Evolutionary conservation across 2,329 filamentous ascomycete species (phyloP).

Genomic region (Ophiognomonia clavigignenti-juglandacearum): DNA sequence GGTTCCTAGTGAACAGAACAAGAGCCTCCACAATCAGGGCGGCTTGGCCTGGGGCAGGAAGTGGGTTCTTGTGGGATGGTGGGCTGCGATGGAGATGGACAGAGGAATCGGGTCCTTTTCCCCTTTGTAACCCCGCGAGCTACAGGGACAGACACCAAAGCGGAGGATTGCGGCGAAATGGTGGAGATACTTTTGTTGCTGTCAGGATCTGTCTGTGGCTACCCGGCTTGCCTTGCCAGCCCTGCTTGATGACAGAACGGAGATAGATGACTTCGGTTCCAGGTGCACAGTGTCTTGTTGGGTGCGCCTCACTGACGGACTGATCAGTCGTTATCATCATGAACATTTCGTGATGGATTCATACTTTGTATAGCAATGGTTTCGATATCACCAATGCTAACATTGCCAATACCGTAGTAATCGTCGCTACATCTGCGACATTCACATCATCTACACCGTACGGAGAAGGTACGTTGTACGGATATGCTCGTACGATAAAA

Average conservation of each 20-base stretch:
- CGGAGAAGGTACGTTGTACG: background rate
- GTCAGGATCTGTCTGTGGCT: background rate
- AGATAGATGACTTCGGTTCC: too few relatives aligned
- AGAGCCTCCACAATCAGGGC: background rate
- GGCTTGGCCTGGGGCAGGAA: background rate
- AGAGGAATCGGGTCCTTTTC: background rate
- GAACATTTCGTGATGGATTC: too few relatives aligned
- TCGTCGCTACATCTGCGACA: background rate
- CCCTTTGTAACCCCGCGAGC: slow-evolving; percentile 6
- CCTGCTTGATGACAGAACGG: too few relatives aligned
- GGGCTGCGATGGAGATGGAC: too few relatives aligned
- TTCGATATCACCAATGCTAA: background rate
- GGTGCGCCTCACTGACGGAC: too few relatives aligned
- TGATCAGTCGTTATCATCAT: too few relatives aligned
- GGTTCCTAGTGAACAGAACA: background rate
- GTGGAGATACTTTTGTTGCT: background rate
- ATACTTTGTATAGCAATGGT: background rate
- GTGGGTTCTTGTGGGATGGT: background rate
- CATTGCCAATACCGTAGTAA: background rate
- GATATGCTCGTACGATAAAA: too few relatives aligned
- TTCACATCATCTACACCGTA: background rate
- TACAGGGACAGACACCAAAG: background rate
- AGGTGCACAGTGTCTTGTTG: too few relatives aligned
- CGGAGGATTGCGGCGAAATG: background rate
- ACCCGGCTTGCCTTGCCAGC: too few relatives aligned